Evolutionary conservation across 768 basidiomycete species (phyloP), one percentile per base, ranked within the genome.

Genomic region (Russula virescens): DNA sequence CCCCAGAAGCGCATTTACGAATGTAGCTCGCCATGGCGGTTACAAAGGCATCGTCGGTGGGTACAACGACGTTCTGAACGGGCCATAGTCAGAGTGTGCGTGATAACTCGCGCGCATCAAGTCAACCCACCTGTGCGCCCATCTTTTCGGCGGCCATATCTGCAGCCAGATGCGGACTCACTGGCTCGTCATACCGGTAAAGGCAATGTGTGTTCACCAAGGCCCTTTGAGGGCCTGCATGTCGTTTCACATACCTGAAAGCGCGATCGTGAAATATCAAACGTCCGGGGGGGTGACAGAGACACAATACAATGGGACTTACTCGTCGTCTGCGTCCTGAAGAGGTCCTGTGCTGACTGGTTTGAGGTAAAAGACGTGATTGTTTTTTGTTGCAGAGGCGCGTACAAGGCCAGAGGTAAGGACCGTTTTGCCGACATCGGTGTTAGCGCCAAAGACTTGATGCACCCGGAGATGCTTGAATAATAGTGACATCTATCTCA

Each of bases 391-490:
- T 0, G 86, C 86, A n/a, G 91, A 90, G 0, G 91, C 87, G 40
- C 90, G 81, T 48, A 87, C 83, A 40, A 98, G 84, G 1, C 91
- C 91, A 2, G 94, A 83, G 1, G 92, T 89, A 58, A 98, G 77
- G 61, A 98, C 81, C 0, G 95, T 97, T 75, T 98, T 98, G 28
- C 96, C 96, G 54, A 98, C 94, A 73, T 94, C 87, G 2, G 96
- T 98, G 74, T 96, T 97, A 1, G 95, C 94, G 35, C 96, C 96
- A 70, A 97, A 96, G 62, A 98, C 78, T 72, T 96, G 92, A 73
- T 94, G 91, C 34, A 94, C 77, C 19, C 92, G 84, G 38, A 98
- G 81, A 71, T 94, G 81, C 69, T 83, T 86, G 78, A 89, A 95
- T 49, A 98, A 85, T 23, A 87, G 80, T 53, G 89, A 84, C 92